These are phyloP conservation scores for Achaetomium macrosporum DNA, from an alignment of 2,329 filamentous ascomycete genomes.

Conservation along the genomic window DNA sequence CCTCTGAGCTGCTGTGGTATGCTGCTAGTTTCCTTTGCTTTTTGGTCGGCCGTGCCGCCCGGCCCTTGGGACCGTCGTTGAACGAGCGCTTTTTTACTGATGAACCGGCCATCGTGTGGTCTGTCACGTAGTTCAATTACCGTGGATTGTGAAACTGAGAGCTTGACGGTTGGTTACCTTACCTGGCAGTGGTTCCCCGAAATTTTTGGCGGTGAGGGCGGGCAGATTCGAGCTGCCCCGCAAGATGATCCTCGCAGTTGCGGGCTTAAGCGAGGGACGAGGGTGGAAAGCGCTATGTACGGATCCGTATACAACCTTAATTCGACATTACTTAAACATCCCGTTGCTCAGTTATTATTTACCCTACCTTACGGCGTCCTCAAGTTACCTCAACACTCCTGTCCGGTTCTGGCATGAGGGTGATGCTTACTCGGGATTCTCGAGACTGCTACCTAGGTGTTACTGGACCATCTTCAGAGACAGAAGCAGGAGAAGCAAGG, in stretches of 20 bases:
- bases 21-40: slow-evolving; percentile 44
- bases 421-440: no score
- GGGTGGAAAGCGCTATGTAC: no score
- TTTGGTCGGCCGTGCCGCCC: slow-evolving; percentile 41
- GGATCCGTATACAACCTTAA: no score
- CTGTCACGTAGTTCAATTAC: slow-evolving; percentile 9
- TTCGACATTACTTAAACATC: no score
- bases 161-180: background rate
- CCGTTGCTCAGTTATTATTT: no score
- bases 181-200: slow-evolving; percentile 18
- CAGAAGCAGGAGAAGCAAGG: no score
- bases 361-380: no score
- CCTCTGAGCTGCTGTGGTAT: slow-evolving; percentile 47
- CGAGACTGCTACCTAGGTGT: no score
- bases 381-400: no score
- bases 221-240: slow-evolving; percentile 18
- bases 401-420: no score
- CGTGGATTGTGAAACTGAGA: slow-evolving; percentile 3
- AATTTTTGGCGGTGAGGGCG: slow-evolving; percentile 26
- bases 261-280: no score
- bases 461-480: no score
- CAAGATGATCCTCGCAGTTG: background rate
- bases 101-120: slow-evolving; percentile 28
- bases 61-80: slow-evolving; percentile 29
- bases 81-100: slow-evolving; percentile 31